These are phyloP conservation scores for Gossypium australe DNA, from an alignment of 345 rosid genomes.

Conservation along the genomic window DNA sequence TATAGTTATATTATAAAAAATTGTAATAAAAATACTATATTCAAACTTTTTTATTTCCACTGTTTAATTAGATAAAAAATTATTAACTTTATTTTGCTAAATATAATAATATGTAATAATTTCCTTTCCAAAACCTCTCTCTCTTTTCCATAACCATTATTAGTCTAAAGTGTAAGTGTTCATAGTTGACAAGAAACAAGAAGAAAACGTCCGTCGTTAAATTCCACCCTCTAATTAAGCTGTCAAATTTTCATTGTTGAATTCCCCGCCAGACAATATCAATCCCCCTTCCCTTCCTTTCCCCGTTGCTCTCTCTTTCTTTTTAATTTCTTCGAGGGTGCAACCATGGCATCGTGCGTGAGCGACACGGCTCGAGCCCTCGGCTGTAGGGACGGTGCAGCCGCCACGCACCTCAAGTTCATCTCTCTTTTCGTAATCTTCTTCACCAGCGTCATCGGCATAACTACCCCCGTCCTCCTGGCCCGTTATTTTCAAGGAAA, in stretches of 20 bases:
- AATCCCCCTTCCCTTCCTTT: no score
- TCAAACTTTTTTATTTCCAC: no score
- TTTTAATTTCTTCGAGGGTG: not conserved
- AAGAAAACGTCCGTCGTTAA: not conserved
- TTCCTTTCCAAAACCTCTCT: no score
- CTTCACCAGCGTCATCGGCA: conserved; percentile 65
- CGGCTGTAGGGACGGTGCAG: conserved; percentile 53
- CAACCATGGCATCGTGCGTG: conserved; percentile 44
- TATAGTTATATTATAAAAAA: no score
- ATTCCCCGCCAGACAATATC: not conserved
- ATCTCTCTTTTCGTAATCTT: conserved; percentile 56
- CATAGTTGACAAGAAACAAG: not conserved
- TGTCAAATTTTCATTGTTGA: not conserved
- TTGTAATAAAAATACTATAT: no score
- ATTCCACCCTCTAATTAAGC: not conserved
- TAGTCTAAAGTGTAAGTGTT: no score
- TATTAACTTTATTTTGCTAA: no score
- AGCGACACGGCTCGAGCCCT: conserved; percentile 45
- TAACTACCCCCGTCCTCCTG: conserved; percentile 59
- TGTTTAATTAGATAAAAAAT: no score
- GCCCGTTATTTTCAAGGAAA: conserved; percentile 77
- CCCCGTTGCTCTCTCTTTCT: not conserved
- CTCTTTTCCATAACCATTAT: no score
- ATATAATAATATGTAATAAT: no score
- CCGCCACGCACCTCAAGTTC: conserved; percentile 68